Percentiles rank a stretch among this genome's conserved stretches.
Evolutionary conservation across 345 rosid genomes (phyloP).

Genomic region (Cardamine chenopodiifolia): DNA sequence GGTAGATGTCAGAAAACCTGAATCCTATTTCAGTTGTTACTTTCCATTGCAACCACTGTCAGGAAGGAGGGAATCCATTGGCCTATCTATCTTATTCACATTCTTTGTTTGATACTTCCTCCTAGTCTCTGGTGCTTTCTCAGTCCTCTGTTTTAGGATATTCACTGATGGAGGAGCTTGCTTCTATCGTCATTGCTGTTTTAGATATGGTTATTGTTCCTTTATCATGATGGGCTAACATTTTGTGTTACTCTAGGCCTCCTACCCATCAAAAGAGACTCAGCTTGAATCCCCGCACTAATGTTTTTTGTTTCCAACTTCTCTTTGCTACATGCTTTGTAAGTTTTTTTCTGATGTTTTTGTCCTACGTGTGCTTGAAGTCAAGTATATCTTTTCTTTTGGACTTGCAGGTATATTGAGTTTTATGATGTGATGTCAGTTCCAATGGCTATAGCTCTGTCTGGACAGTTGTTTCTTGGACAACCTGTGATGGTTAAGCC

Average conservation of each 20-base stretch:
- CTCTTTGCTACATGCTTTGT: conserved; percentile 63
- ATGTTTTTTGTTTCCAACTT: conserved; percentile 67
- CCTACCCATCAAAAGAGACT: conserved; percentile 71
- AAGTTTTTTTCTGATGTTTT: conserved; percentile 46
- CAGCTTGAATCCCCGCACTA: conserved; percentile 71
- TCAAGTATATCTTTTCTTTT: conserved; percentile 42
- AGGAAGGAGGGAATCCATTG: conserved; percentile 41
- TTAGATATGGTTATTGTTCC: conserved; percentile 21
- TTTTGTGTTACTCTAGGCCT: conserved; percentile 56
- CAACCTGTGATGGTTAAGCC: conserved; percentile 99
- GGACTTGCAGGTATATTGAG: conserved; percentile 84
- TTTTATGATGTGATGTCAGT: conserved; percentile 93
- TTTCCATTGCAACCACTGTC: conserved; percentile 44
- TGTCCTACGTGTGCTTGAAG: conserved; percentile 39
- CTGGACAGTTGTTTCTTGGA: conserved; percentile 85
- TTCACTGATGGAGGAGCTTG: conserved; percentile 15
- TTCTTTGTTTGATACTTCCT: conserved; percentile 33
- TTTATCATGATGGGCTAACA: conserved; percentile 52
- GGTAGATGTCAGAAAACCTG: conserved; percentile 90
- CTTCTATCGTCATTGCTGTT: conserved; percentile 22
- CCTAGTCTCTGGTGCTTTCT: conserved; percentile 18
- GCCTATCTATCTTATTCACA: conserved; percentile 35
- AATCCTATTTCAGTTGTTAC: conserved; percentile 53
- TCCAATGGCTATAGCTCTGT: conserved; percentile 94
- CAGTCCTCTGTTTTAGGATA: conserved; percentile 31